Base-by-base conservation (phyloP, 192 early-diverging fungal species). In the Coemansia sp. region DNA sequence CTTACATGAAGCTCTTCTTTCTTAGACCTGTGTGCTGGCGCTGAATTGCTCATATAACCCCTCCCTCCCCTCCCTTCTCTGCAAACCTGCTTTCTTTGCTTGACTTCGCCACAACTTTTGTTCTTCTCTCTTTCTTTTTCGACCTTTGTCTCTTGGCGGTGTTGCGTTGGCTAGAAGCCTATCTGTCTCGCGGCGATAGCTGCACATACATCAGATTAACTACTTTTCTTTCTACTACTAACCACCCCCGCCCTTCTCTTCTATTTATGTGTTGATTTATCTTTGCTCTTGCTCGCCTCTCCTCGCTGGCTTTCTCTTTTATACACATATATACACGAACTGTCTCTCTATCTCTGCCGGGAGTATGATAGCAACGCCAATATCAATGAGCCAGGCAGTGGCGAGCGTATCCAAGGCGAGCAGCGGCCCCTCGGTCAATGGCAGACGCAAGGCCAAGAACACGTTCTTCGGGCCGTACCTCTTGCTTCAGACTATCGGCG, bases 401-500 rank as follows among this genome's bases (percentile, higher is more conserved):
- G 76, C 83, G 16, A 65, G 73, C 31, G 83, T 80, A 40, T 69
- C 85, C 28, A 65, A 70, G 60, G 23, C 69, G 62, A 66, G 70
- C 65, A 72, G 72, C 62, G 62, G 73, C 18, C 69, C 78, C 24
- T 71, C 73, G 42, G 51, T 59, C 33, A 80, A 63, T 57, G 78
- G 78, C 31, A 67, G 78, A 28, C 72, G 78, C 33, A 80, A 80
- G 73, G 63, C 73, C 57, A 80, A 80, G 69, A 76, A 84, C 38
- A 88, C 86, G 23, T 86, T 91, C 69, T 90, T 94, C 76, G 92
- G 95, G 6, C 93, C 94, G 60, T 99, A 99, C 83, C 72, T 94
- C 14, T 86, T 99, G 63, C 86, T 95, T 53, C 95, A 99, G 82
- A 97, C 95, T 23, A 86, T 99, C 10, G 95, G 95, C 59, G 95